Conservation (phyloP, 768 basidiomycete genomes). For the Boletus rubescentipes region DNA sequence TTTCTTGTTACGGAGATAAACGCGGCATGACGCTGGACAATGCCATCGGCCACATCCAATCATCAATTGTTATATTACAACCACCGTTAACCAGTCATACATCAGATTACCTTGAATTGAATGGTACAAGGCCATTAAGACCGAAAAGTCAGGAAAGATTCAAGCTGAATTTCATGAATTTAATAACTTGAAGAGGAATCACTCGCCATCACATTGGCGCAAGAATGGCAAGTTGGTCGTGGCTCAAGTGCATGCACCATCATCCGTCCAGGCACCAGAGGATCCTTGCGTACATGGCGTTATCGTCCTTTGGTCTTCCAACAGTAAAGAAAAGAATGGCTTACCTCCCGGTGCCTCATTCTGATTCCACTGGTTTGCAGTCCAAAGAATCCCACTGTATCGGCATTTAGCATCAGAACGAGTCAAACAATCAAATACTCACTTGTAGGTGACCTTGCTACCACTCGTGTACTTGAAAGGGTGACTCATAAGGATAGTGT, state of each 20-base stretch:
- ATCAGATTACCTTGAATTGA: no score
- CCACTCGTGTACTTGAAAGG: constrained; percentile 41
- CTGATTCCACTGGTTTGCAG: constrained; percentile 45
- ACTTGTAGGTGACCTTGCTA: constrained; percentile 41
- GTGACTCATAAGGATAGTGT: neutral
- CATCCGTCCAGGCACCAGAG: constrained; percentile 55
- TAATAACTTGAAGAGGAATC: no score
- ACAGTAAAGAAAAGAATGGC: neutral
- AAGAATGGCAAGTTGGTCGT: neutral
- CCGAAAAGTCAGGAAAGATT: no score
- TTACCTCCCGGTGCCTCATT: constrained; percentile 35
- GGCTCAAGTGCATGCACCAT: constrained; percentile 47
- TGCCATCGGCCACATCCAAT: no score
- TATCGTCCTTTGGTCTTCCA: neutral
- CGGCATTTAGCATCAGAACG: neutral
- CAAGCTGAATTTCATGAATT: no score
- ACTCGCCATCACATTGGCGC: no score
- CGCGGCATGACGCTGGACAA: no score
- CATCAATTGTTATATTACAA: no score
- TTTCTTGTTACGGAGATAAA: no score
- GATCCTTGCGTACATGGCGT: constrained; percentile 32
- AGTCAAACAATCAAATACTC: constrained; percentile 10
- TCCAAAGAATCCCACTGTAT: constrained; percentile 46
- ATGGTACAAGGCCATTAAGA: no score
- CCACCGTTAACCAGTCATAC: no score